These are phyloP conservation scores for Ampelocalamus luodianensis DNA, from an alignment of 176 grass and related monocot genomes.

Conservation along the genomic window DNA sequence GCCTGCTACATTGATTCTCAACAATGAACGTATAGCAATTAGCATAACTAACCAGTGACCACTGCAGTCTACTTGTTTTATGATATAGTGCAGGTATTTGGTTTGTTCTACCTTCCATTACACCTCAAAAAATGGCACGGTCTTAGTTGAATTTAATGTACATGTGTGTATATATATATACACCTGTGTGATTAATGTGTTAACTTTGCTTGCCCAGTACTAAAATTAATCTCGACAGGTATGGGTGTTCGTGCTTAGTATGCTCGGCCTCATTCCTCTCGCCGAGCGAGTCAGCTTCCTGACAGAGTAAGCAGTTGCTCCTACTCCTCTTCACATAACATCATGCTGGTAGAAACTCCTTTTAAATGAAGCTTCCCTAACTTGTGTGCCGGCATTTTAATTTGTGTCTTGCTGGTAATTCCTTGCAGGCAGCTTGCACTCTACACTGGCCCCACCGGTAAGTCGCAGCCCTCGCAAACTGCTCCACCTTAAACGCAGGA, in stretches of 20 bases:
- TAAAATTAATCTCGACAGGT: conserved; percentile 51
- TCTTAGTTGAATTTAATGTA: neutral
- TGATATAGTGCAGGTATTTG: neutral
- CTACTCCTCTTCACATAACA: neutral
- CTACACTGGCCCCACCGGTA: conserved; percentile 89
- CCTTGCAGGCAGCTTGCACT: conserved; percentile 71
- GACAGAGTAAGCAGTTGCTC: conserved; percentile 68
- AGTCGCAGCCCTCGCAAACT: conserved; percentile 6
- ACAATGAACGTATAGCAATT: neutral
- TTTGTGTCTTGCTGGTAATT: neutral
- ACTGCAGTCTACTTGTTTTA: neutral
- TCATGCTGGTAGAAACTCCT: neutral
- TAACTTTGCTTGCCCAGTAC: neutral
- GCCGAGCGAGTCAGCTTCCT: conserved; percentile 97
- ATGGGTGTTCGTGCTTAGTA: conserved; percentile 78
- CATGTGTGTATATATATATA: no score
- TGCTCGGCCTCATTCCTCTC: conserved; percentile 81
- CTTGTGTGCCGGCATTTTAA: neutral
- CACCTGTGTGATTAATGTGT: neutral
- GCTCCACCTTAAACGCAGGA: no score
- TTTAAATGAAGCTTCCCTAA: neutral
- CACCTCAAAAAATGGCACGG: neutral
- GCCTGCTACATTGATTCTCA: no score
- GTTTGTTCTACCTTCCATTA: neutral
- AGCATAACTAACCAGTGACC: neutral